Base-by-base conservation (phyloP, 2,329 filamentous ascomycete species). In the Orbilia brochopaga region DNA sequence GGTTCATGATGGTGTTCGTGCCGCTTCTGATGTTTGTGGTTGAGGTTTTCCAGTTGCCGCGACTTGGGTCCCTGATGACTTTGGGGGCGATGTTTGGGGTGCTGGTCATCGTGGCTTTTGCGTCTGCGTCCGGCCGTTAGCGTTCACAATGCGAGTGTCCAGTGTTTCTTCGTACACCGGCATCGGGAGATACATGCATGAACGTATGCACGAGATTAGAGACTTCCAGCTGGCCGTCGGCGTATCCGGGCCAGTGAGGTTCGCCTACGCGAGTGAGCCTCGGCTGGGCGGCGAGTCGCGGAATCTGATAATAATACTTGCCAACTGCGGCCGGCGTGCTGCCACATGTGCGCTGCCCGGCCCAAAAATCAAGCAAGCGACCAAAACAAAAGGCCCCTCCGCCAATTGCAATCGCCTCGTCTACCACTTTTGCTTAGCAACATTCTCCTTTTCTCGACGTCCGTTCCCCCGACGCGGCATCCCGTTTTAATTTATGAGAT, bases 301-400 rank as follows among this genome's bases (percentile, higher is more conserved):
- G 37, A 13, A 42, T 42, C n/a, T 17, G 37, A 6, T 17, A 13
- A 37, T 6, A 6, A 13, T 7, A 7, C 32, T 6, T 37, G 32
- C 13, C 13, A 13, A 6, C 37, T 13, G 37, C 37, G n/a, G 37
- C 37, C n/a, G 37, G n/a, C 27, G 27, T 4, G 27, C 27, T 32
- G 27, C 27, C 27, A 32, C 27, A 32, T 32, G 27, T 32, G 27
- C 27, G 27, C n/a, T n/a, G n/a, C 27, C 27, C 27, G 27, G 27
- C 27, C 27, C 4, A 32, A 32, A 32, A n/a, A n/a, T n/a, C n/a
- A n/a, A n/a, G n/a, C n/a, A n/a, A n/a, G n/a, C 11, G 37, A 42
- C 37, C 37, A 42, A 42, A 42, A 42, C 37, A 42, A 42, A 42
- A 6, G 32, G 37, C 37, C 37, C 37, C 37, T 42, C 37, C 37